These are phyloP conservation scores for Coniochaeta prunicola DNA, from an alignment of 2,329 filamentous ascomycete species.

Conservation along the genomic window DNA sequence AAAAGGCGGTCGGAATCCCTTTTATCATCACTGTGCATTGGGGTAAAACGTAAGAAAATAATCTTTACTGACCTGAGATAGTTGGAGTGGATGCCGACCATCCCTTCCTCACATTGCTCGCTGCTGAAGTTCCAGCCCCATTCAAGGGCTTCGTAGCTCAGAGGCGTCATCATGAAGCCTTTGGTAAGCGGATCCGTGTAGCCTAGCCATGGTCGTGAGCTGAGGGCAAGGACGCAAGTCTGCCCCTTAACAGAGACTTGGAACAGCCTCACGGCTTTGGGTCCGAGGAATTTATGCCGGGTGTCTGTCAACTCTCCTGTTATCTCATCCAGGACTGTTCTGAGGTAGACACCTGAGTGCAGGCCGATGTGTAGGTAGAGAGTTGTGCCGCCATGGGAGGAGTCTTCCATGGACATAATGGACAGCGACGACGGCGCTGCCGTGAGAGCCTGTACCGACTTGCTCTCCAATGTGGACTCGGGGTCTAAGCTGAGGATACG, in stretches of 20 bases:
- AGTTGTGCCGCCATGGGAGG: conserved; percentile 78
- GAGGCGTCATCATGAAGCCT: conserved; percentile 83
- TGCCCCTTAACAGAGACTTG: conserved; percentile 82
- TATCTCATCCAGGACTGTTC: conserved; percentile 89
- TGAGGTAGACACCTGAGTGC: conserved; percentile 89
- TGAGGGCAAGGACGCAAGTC: conserved; percentile 80
- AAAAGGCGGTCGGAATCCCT: conserved; percentile 47
- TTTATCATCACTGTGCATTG: conserved; percentile 55
- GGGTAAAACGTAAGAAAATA: conserved; percentile 20
- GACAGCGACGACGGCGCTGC: conserved; percentile 81
- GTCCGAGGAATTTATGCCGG: conserved; percentile 86
- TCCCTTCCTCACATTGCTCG: conserved; percentile 86
- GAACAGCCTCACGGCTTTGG: conserved; percentile 83
- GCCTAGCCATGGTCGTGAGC: conserved; percentile 91
- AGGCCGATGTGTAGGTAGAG: conserved; percentile 94
- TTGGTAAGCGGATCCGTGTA: conserved; percentile 85
- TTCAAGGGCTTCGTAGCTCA: conserved; percentile 82
- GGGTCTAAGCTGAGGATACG: conserved; percentile 86
- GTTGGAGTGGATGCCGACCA: conserved; percentile 87
- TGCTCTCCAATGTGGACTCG: conserved; percentile 84
- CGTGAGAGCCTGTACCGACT: conserved; percentile 88
- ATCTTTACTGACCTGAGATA: conserved; percentile 67
- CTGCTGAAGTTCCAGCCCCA: conserved; percentile 97
- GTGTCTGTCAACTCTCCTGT: conserved; percentile 95
- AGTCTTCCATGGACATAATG: conserved; percentile 95